These are phyloP conservation scores for Acanthochlamys bracteata DNA, from an alignment of 106 monocot species.

Conservation along the genomic window DNA sequence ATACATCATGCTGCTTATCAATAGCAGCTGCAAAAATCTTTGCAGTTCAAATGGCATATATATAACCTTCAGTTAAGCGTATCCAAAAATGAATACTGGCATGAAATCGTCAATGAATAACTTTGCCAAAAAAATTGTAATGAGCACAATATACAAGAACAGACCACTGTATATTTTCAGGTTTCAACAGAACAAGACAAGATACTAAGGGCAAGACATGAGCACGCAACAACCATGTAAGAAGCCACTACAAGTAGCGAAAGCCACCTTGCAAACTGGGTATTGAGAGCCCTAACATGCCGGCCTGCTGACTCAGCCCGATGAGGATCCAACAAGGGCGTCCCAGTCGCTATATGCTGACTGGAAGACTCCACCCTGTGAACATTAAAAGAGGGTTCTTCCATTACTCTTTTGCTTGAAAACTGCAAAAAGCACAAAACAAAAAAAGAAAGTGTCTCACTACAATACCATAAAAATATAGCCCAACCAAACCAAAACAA, in stretches of 20 bases:
- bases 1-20: too few species aligned
- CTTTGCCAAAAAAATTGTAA: too few species aligned
- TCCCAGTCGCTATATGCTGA: slow-evolving; percentile 30
- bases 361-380: slow-evolving; percentile 54
- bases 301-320: slow-evolving; percentile 49
- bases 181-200: too few species aligned
- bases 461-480: slow-evolving; percentile 8
- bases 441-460: slow-evolving; percentile 10
- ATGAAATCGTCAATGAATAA: too few species aligned
- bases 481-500: background rate
- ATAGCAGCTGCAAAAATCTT: too few species aligned
- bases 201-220: too few species aligned
- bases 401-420: slow-evolving; percentile 75
- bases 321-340: slow-evolving; percentile 36
- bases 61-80: too few species aligned
- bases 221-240: background rate
- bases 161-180: too few species aligned
- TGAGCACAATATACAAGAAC: too few species aligned
- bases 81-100: too few species aligned
- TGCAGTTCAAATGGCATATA: too few species aligned
- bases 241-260: background rate
- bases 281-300: slow-evolving; percentile 87
- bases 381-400: slow-evolving; percentile 54
- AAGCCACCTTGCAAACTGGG: slow-evolving; percentile 78
- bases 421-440: slow-evolving; percentile 38